Base-by-base conservation (phyloP, 768 basidiomycete species). In the Suillus decipiens region DNA sequence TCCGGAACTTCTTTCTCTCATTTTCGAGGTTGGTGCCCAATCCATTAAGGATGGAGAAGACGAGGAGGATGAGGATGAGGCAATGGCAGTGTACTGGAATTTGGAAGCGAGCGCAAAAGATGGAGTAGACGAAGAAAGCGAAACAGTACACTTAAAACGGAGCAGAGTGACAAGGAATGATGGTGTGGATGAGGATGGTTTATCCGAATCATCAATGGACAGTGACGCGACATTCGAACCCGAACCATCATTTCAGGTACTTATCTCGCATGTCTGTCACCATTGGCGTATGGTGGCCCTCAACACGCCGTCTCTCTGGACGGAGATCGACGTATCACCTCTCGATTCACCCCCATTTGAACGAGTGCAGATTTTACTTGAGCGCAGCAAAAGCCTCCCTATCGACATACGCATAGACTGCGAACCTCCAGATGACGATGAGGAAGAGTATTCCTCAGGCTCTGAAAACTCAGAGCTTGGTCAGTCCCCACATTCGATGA, bases 181-280 rank as follows among this genome's bases (percentile, higher is more conserved):
- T 10, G 50, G 47, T 45, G 62, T 59, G 4, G 58, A 61, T 12
- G 66, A 64, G 3, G 58, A 47, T 2, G 62, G 37, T 43, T 37
- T 14, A 42, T 60, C 54, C 1, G 58, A n/a, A 33, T 63, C 63
- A 37, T 64, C 63, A 22, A 63, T 56, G 41, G 11, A n/a, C 3
- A 4, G 8, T 53, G 22, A 51, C 28, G 12, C 54, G n/a, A 60
- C 61, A 33, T 42, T 34, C 42, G 60, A 61, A 9, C 34, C 7
- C 33, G 50, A 42, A 51, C 74, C 73, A 39, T 62, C 77, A 2
- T 87, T 86, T 70, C 80, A 82, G 66, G 74, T 86, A 34, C 75
- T 86, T 66, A 85, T 82, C 15, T 87, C 87, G 19, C 87, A 87
- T 67, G 82, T 88, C 11, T 89, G 87, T 71, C 75, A 68, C 31